Evolutionary conservation across 2,329 filamentous ascomycete genomes (phyloP).

Genomic region (Phialocephala sp.): DNA sequence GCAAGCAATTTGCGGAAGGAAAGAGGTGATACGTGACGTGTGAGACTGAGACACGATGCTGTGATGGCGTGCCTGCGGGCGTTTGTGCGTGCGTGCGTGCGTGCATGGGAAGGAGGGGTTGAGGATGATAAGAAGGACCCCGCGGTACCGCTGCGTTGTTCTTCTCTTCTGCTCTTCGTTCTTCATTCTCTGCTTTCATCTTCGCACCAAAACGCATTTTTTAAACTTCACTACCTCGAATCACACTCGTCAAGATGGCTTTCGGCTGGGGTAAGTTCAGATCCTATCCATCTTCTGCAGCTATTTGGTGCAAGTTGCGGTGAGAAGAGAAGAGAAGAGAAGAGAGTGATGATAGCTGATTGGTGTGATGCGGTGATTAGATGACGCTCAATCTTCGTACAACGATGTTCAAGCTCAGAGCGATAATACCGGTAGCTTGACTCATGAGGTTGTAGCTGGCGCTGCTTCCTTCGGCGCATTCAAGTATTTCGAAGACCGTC

Average conservation of each 20-base stretch:
- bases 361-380: background rate
- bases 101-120: background rate
- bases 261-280: background rate
- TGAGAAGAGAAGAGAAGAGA: no score
- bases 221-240: background rate
- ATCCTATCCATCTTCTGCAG: no score
- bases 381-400: background rate
- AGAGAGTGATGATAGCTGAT: background rate
- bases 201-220: no score
- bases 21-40: background rate
- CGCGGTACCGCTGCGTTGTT: background rate
- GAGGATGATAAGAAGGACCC: background rate
- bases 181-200: background rate
- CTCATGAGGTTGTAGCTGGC: slow-evolving; percentile 77
- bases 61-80: background rate
- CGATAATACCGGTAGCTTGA: slow-evolving; percentile 48
- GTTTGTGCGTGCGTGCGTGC: background rate
- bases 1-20: no score
- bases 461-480: slow-evolving; percentile 80
- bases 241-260: background rate
- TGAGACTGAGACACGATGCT: background rate
- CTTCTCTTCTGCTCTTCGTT: background rate
- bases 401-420: background rate
- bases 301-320: no score
- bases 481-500: slow-evolving; percentile 79